These are phyloP conservation scores for Plasmodium cynomolgi DNA, from an alignment of 169 alveolate species.

Conservation along the genomic window DNA sequence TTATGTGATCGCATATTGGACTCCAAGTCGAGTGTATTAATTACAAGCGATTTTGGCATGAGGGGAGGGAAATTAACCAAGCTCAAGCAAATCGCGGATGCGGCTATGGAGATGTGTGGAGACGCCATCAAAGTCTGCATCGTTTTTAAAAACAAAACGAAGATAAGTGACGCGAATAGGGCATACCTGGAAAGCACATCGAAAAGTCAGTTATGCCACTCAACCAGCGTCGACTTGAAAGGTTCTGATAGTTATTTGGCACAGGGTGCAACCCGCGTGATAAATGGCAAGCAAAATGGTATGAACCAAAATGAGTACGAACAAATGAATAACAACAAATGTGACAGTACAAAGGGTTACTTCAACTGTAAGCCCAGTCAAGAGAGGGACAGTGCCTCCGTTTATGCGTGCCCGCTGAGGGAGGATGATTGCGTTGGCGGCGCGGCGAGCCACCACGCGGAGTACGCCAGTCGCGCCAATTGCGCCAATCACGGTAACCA, in stretches of 20 bases:
- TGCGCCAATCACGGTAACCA: background rate
- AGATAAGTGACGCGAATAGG: conserved; percentile 3
- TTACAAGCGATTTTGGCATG: conserved; percentile 93
- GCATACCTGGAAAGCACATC: conserved; percentile 1
- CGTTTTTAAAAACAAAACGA: conserved; percentile 84
- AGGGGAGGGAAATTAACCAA: conserved; percentile 91
- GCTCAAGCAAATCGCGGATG: conserved; percentile 89
- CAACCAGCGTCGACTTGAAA: background rate
- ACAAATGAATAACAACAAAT: background rate
- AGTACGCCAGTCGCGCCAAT: background rate
- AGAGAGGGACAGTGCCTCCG: background rate
- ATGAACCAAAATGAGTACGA: background rate
- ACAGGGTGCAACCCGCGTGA: background rate
- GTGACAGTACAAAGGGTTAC: background rate
- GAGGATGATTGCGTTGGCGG: background rate
- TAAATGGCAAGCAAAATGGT: background rate
- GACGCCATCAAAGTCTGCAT: conserved; percentile 82
- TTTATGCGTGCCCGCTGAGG: background rate
- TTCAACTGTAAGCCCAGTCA: background rate
- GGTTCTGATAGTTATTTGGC: background rate
- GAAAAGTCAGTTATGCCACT: conserved; percentile 23
- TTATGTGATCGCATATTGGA: conserved; percentile 93
- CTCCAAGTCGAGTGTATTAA: conserved; percentile 87
- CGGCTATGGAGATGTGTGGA: conserved; percentile 86
- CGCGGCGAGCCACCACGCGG: background rate